A percentile compares a stretch with the other conserved stretches of the same genome.
phyloP scores from a whole-genome alignment of 2,329 filamentous ascomycete genomes.

The Fulvia fulva region DNA sequence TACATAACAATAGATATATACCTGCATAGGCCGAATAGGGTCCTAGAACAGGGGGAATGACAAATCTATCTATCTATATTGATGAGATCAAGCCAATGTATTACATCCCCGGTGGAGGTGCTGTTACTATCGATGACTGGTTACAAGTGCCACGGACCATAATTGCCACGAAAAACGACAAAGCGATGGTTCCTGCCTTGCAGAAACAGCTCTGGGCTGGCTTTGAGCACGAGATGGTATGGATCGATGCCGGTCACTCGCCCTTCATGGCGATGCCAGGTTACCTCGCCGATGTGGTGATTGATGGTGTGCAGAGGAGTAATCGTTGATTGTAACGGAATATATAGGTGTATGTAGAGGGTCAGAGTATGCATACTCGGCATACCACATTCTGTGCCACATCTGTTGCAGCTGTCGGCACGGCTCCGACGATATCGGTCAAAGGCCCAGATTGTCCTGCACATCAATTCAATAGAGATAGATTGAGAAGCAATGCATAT shows the following conservation, averaged over 20 bases:
- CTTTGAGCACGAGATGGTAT: conserved; percentile 5
- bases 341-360: not conserved
- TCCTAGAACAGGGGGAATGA: too few species aligned
- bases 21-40: too few species aligned
- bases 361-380: not conserved
- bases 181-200: not conserved
- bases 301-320: not conserved
- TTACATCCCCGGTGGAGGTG: conserved; percentile 6
- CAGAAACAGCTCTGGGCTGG: conserved; percentile 10
- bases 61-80: too few species aligned
- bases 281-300: conserved; percentile 2
- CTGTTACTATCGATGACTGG: conserved; percentile 11
- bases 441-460: too few species aligned
- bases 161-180: conserved; percentile 6
- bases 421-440: not conserved
- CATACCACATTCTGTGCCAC: not conserved
- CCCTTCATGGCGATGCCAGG: conserved; percentile 9
- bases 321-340: not conserved
- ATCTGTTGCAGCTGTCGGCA: not conserved
- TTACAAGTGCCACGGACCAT: conserved; percentile 5
- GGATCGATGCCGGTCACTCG: conserved; percentile 11
- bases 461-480: too few species aligned
- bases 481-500: too few species aligned
- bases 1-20: too few species aligned
- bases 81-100: conserved; percentile 10